Evolutionary conservation across 2,329 filamentous ascomycete species (phyloP).

Genomic region (Teratosphaeria viscida): DNA sequence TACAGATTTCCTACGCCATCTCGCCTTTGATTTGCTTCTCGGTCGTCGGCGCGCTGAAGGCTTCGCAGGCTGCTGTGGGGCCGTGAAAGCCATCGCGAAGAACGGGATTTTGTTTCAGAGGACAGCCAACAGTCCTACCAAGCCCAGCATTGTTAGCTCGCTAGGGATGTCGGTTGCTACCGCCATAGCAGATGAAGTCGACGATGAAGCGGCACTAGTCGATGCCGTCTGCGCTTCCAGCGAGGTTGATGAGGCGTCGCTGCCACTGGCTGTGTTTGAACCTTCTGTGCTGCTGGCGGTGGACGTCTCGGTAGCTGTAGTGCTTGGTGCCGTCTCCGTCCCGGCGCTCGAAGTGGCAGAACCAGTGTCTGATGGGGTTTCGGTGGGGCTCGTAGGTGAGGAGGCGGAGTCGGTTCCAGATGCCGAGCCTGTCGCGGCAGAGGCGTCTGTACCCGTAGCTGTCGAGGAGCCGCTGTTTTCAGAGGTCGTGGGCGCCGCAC

Average conservation of each 20-base stretch:
- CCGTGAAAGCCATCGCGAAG: neutral
- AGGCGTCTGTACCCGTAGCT: neutral
- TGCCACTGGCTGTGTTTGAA: neutral
- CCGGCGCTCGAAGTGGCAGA: neutral
- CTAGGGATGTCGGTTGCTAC: constrained; percentile 1
- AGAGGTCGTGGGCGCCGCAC: neutral
- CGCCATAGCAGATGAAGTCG: neutral
- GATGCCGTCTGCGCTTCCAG: neutral
- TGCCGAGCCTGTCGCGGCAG: neutral
- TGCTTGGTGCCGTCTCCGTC: neutral
- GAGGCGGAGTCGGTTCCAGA: neutral
- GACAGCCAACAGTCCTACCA: constrained; percentile 1
- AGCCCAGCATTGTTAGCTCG: neutral
- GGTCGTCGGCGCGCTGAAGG: constrained; percentile 34
- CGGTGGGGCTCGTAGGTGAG: neutral
- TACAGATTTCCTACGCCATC: constrained; percentile 32
- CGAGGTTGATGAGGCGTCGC: neutral
- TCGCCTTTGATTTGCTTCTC: constrained; percentile 35
- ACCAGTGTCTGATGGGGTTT: neutral
- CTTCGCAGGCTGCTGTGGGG: constrained; percentile 24
- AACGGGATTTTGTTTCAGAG: neutral
- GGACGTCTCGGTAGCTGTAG: neutral
- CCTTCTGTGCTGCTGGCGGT: neutral
- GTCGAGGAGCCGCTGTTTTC: neutral
- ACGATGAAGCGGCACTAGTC: neutral